These are phyloP conservation scores for Malassezia brasiliensis DNA, from an alignment of 1,284 basidiomycete species.

Conservation along the genomic window DNA sequence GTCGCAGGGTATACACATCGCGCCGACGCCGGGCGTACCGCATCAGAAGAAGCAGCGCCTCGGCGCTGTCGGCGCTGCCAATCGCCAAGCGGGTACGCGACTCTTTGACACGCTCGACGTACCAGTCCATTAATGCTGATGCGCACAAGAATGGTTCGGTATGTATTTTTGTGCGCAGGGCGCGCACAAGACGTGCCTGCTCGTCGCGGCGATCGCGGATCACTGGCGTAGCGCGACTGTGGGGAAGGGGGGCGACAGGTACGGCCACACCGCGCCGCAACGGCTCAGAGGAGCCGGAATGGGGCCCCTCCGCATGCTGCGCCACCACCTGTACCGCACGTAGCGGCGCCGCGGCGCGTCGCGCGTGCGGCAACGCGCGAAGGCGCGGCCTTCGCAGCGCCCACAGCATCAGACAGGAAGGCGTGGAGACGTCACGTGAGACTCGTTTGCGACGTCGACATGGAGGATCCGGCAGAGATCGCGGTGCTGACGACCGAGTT, in stretches of 20 bases:
- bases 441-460: constrained; percentile 4
- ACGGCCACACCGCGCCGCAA: too few species aligned
- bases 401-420: neutral
- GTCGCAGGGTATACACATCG: constrained; percentile 6
- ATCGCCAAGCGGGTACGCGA: constrained; percentile 4
- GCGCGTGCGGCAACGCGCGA: neutral
- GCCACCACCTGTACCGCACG: neutral
- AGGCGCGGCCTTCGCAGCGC: neutral
- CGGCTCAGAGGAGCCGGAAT: too few species aligned
- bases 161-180: neutral
- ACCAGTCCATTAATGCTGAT: constrained; percentile 2
- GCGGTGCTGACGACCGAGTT: constrained; percentile 42
- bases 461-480: constrained; percentile 44
- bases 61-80: constrained; percentile 7
- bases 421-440: constrained; percentile 8
- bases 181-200: neutral
- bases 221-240: too few species aligned
- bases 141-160: neutral
- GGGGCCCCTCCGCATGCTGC: neutral
- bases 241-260: too few species aligned
- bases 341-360: too few species aligned
- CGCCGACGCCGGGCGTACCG: constrained; percentile 4
- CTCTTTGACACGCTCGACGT: constrained; percentile 12
- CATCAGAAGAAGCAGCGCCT: neutral
- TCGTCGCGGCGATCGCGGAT: neutral